phyloP scores from a whole-genome alignment of 2,329 filamentous ascomycete species.

The Calonectria hongkongensis region DNA sequence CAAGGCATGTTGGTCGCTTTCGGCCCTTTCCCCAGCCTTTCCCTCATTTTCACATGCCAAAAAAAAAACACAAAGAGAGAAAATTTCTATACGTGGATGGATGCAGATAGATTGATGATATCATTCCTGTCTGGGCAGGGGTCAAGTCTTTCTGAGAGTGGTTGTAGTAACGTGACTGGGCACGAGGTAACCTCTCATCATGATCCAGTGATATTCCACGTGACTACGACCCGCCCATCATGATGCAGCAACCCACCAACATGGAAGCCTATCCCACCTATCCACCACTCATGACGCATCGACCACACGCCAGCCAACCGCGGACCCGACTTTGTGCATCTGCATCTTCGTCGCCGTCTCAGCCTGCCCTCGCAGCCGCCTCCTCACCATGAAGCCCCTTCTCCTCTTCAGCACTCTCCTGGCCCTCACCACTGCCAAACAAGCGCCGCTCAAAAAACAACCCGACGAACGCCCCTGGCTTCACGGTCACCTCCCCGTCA shows the following conservation, averaged over 20 bases:
- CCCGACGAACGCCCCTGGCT: constrained; percentile 39
- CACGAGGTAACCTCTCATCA: neutral
- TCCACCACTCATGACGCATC: constrained; percentile 41
- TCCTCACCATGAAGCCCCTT: constrained; percentile 50
- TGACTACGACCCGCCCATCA: neutral
- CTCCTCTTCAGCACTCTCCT: constrained; percentile 42
- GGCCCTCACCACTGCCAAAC: constrained; percentile 39
- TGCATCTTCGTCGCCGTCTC: constrained; percentile 22
- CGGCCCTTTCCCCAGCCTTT: constrained; percentile 29
- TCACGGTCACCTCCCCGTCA: constrained; percentile 53
- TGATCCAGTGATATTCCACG: constrained; percentile 2
- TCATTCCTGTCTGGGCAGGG: neutral
- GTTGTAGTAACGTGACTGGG: constrained; percentile 4
- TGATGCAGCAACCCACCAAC: constrained; percentile 2
- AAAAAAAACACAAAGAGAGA: neutral
- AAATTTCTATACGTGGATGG: neutral
- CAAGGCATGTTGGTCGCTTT: constrained; percentile 24
- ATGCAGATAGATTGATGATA: constrained; percentile 6
- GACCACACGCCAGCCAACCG: constrained; percentile 31
- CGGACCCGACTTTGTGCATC: constrained; percentile 17
- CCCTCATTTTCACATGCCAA: constrained; percentile 34
- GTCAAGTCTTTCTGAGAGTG: neutral
- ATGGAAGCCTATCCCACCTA: constrained; percentile 12
- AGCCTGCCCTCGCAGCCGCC: neutral
- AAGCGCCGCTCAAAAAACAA: constrained; percentile 30